Base-by-base conservation (phyloP, 805 yeast genomes). In the Yamadazyma olivae region DNA sequence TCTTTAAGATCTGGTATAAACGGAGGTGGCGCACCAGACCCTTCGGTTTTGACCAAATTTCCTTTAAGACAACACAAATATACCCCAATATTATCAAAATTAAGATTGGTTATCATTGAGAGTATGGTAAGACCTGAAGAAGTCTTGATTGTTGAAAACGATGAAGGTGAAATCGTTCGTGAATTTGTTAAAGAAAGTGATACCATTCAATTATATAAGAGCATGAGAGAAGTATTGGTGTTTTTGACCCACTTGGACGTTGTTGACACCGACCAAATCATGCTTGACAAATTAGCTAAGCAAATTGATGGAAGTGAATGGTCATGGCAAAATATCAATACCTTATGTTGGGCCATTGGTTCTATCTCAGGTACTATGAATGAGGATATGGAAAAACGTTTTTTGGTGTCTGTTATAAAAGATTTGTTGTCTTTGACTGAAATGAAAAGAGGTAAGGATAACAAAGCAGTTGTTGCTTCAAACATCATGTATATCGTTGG, bases 401-500 rank as follows among this genome's bases (percentile, higher is more conserved):
- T 93, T 57, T 73, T 93, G 46, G 97, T 93, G 27, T 76, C 88
- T 12, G 97, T 93, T 21, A 91, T 93, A 50, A 93, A 88, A 62
- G 97, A 91, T 56, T 70, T 93, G 47, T 72, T 93, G 44, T 85
- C 93, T 0, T 74, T 93, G 48, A 93, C 99, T 4, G 98, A 91
- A 56, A 83, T 85, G 83, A 93, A 90, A 66, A 79, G 95, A 46
- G 99, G 99, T 46, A 93, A 93, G 59, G 97, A 89, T 62, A 93
- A 93, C 65, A 93, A 93, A 62, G 99, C 99, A 1, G 97, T 93
- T 38, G 98, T 93, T 39, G 99, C 99, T 7, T 93, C 98, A n/a
- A 91, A 93, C 59, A 93, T 93, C 56, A 93, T 93, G 99, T 93
- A 93, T 68, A 93, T 93, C 64, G 99, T 93, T 43, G 99, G 99